phyloP scores from a whole-genome alignment of 352 stramenopile genomes.

The Peronospora belbahrii region DNA sequence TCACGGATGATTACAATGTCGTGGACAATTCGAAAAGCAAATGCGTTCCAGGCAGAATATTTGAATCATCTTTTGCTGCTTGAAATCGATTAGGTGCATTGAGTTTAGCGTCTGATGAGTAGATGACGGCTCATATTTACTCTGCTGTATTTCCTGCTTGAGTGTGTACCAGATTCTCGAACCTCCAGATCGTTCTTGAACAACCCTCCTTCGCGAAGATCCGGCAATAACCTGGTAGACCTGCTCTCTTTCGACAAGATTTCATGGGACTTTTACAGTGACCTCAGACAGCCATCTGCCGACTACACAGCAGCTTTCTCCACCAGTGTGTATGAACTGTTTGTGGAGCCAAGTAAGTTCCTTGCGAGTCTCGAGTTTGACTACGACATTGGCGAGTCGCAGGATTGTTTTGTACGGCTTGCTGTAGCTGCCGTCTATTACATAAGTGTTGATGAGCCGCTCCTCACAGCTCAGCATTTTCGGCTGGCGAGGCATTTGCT shows the following conservation, averaged over 20 bases:
- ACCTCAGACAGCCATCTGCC: constrained; percentile 8
- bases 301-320: constrained; percentile 41
- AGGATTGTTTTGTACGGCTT: constrained; percentile 61
- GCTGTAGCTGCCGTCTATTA: constrained; percentile 40
- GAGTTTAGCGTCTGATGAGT: background rate
- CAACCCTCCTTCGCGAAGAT: constrained; percentile 48
- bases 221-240: constrained; percentile 32
- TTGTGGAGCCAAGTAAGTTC: constrained; percentile 29
- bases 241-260: constrained; percentile 34
- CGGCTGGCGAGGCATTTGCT: constrained; percentile 43
- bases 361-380: constrained; percentile 54
- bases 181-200: constrained; percentile 67
- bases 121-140: too few species aligned
- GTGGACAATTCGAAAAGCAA: constrained; percentile 77
- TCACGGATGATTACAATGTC: constrained; percentile 76
- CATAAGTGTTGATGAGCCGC: constrained; percentile 29
- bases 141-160: background rate
- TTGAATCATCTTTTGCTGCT: background rate
- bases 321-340: constrained; percentile 27
- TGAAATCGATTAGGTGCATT: background rate
- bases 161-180: constrained; percentile 53
- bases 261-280: constrained; percentile 18
- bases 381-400: constrained; percentile 67
- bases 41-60: constrained; percentile 57
- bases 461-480: constrained; percentile 43